A percentile compares a stretch with the other conserved stretches of the same genome.
phyloP scores from a whole-genome alignment of 1,284 basidiomycete genomes.

The Malassezia japonica region DNA sequence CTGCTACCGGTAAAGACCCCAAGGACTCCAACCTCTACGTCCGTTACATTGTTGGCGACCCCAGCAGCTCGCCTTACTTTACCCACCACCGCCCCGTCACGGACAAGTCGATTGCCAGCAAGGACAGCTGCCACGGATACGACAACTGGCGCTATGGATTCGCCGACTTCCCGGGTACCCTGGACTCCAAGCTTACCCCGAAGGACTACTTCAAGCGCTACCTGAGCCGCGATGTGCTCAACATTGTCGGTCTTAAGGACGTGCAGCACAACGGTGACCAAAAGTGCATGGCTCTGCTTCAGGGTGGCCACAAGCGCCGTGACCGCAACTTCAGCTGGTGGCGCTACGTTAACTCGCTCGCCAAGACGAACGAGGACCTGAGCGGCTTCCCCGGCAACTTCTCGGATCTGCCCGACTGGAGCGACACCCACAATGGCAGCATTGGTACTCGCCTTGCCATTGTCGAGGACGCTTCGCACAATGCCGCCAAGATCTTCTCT shows the following conservation, averaged over 20 bases:
- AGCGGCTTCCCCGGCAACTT: slow-evolving; percentile 30
- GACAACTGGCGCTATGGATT: slow-evolving; percentile 47
- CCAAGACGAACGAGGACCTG: slow-evolving; percentile 29
- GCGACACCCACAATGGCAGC: slow-evolving; percentile 17
- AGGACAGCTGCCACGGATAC: slow-evolving; percentile 25
- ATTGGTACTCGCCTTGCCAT: slow-evolving; percentile 33
- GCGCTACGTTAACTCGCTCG: slow-evolving; percentile 42
- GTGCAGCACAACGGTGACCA: slow-evolving; percentile 29
- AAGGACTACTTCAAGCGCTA: slow-evolving; percentile 33
- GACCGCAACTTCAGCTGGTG: slow-evolving; percentile 44
- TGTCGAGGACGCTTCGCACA: slow-evolving; percentile 33
- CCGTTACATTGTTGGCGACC: slow-evolving; percentile 41
- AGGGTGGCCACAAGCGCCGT: slow-evolving; percentile 33
- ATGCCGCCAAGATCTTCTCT: slow-evolving; percentile 33
- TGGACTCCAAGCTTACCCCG: slow-evolving; percentile 22
- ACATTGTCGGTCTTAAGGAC: slow-evolving; percentile 39
- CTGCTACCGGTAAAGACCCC: slow-evolving; percentile 29
- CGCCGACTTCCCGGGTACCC: slow-evolving; percentile 24
- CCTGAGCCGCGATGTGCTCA: slow-evolving; percentile 35
- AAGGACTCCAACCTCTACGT: slow-evolving; percentile 20
- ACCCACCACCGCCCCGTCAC: slow-evolving; percentile 34
- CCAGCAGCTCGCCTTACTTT: slow-evolving; percentile 34
- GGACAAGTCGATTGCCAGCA: slow-evolving; percentile 23
- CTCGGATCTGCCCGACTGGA: slow-evolving; percentile 35
- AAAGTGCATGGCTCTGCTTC: slow-evolving; percentile 42